Evolutionary conservation across 441 rosid genomes (phyloP), one percentile per base, ranked within the genome.

Genomic region (Theobroma grandiflorum): DNA sequence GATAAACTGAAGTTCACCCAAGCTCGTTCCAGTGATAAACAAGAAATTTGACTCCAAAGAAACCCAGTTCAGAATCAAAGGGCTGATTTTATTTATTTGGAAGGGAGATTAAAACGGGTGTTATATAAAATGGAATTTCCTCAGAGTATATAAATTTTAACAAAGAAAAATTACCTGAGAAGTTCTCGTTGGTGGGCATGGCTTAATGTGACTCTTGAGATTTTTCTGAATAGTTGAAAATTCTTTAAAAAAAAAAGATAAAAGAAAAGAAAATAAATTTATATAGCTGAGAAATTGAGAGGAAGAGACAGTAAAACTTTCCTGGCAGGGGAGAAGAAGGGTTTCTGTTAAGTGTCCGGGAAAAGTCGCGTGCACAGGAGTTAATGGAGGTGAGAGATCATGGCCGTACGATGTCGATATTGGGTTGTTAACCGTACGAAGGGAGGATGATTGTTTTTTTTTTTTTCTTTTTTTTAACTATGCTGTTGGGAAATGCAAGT

Each of bases 161-260:
- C 57, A 8, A 53, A n/a, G 16, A 33, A 22, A 12, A n/a, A 52
- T n/a, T 42, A 83, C 88, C 84, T 43, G 84, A 72, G 79, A 72
- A 76, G 49, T 80, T 82, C 0, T 78, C 86, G 66, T 85, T 83
- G 74, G 86, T 78, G 10, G 88, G 80, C 86, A 86, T 86, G 38
- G 69, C 69, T 74, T n/a, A 7, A 10, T 3, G 31, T 2, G 40
- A 69, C 26, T 45, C 61, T 50, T 69, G 61, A 16, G 43, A 4
- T 4, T 16, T 45, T 49, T 14, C 31, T 10, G 49, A 9, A 2
- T 18, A 38, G 31, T 2, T 70, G 20, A 70, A 31, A 70, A 8
- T 14, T 70, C 16, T n/a, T n/a, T n/a, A n/a, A n/a, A n/a, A 58
- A 49, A 49, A 55, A 16, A 52, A 2, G 16, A 14, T 22, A 50